Evolutionary conservation across 2,329 filamentous ascomycete species (phyloP), one percentile per base, ranked within the genome.

Genomic region (Fusarium continuum): DNA sequence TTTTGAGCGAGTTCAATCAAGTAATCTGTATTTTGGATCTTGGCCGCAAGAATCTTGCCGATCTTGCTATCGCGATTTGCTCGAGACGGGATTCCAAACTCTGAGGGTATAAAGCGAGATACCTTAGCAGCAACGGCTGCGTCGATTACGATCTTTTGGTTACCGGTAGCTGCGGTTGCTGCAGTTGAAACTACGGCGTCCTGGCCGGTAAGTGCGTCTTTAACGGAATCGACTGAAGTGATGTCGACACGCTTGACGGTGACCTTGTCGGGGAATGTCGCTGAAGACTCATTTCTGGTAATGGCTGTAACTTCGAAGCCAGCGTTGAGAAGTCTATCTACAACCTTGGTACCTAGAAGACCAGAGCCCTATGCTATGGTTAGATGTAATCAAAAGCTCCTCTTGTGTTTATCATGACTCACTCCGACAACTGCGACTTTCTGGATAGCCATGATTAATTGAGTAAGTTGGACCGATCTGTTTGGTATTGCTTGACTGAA

Each of bases 41-140:
- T 58, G 0, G 36, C 40, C 1, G 17, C 2, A 2, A 58, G 20
- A 5, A 58, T 38, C 1, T 31, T 43, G 1, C 53, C 53, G 3
- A 59, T 59, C 11, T 59, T 59, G 4, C 20, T 40, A 0, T 59
- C 23, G 3, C 54, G 17, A 2, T 59, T 45, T 6, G 40, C 23
- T 3, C 44, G 53, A 11, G 55, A 58, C 2, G 55, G 55, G 3
- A 59, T 23, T 10, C 55, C 55, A 6, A 59, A 59, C 3, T 59
- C 55, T 0, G 55, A 59, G 0, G 55, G 55, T 4, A 59, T 53
- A 1, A 59, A 59, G 1, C 54, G 39, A 6, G 45, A 14, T 0
- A 59, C 39, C 4, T 6, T 14, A 1, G 54, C 54, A 16, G 54
- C 38, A 4, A 59, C 13, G 1, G 48, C 39, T 0, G 54, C 55